Evolutionary conservation across 768 basidiomycete species (phyloP).

Genomic region (Leucocoprinus leucothites): DNA sequence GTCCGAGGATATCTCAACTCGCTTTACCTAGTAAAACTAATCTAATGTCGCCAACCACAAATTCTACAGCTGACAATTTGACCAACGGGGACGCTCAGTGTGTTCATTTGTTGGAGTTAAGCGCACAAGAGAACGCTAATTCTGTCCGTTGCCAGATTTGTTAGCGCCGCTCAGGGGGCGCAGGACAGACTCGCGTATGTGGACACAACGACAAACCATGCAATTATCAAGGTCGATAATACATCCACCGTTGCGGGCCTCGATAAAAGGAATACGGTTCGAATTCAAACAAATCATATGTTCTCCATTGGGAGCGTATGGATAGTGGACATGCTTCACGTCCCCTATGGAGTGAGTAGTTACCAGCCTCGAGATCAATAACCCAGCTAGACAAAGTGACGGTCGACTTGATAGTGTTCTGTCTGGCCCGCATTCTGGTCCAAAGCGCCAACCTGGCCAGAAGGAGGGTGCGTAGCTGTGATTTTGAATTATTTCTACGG

Average conservation of each 20-base stretch:
- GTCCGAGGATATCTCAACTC: too few species aligned
- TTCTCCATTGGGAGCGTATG: constrained; percentile 61
- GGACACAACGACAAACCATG: constrained; percentile 61
- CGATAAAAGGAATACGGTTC: constrained; percentile 64
- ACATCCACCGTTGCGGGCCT: constrained; percentile 47
- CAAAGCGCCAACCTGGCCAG: constrained; percentile 19
- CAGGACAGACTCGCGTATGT: constrained; percentile 57
- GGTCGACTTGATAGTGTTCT: constrained; percentile 43
- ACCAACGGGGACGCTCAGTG: constrained; percentile 65
- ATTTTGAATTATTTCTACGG: not conserved
- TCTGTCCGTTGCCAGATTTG: constrained; percentile 54
- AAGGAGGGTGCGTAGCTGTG: too few species aligned
- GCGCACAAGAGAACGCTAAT: not conserved
- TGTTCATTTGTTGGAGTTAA: constrained; percentile 19
- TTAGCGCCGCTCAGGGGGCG: constrained; percentile 40
- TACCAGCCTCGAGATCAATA: not conserved
- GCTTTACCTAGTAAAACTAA: not conserved
- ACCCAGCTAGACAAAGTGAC: not conserved
- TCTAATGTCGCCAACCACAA: not conserved
- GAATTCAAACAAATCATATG: constrained; percentile 55
- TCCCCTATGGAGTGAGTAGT: constrained; percentile 56
- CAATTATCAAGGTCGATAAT: constrained; percentile 78
- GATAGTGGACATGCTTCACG: constrained; percentile 62
- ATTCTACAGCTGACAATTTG: constrained; percentile 55
- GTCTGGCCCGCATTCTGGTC: constrained; percentile 71